Evolutionary conservation across 2,329 filamentous ascomycete species (phyloP), one percentile per base, ranked within the genome.

Genomic region (Hymenoscyphus scutula): DNA sequence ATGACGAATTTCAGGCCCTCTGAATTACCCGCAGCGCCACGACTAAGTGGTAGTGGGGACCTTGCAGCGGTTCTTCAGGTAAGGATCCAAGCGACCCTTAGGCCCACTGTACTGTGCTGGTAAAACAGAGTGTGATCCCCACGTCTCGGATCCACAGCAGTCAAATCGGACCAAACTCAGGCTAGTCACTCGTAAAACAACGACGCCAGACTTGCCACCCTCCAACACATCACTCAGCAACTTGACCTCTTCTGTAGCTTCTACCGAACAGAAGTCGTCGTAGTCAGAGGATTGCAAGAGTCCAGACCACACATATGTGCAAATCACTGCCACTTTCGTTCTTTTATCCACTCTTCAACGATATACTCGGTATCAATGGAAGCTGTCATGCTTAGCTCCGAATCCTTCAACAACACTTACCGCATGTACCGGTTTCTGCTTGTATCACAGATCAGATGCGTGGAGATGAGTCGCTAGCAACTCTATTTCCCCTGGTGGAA

Each of bases 31-130:
- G 25, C 15, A 32, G 51, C 15, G 51, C 25, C 29, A 27, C 25
- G 29, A 32, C n/a, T 32, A 27, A 17, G 51, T 54, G 51, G 51
- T 54, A 54, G 51, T 27, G 51, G 30, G 19, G 51, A 29, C 51
- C 51, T 27, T 54, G 51, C 51, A 54, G 51, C 25, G 13, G 51
- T 54, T 54, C 51, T n/a, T n/a, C n/a, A n/a, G n/a, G 41, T 48
- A 23, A 48, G 41, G 41, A 48, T 23, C 41, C 41, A 48, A 23
- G 41, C 41, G n/a, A 25, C n/a, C 7, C 41, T 11, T 23, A 23
- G 41, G 41, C 23, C 41, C 41, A 48, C 41, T 48, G 38, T 45
- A 7, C 17, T 45, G 19, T 34, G n/a, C n/a, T n/a, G n/a, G n/a
- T n/a, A 34, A 34, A 34, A 34, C 32, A 48, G n/a, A 3, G 41